Conservation (phyloP, 2,329 filamentous ascomycete species). For the Colletotrichum neosansevieriae region DNA sequence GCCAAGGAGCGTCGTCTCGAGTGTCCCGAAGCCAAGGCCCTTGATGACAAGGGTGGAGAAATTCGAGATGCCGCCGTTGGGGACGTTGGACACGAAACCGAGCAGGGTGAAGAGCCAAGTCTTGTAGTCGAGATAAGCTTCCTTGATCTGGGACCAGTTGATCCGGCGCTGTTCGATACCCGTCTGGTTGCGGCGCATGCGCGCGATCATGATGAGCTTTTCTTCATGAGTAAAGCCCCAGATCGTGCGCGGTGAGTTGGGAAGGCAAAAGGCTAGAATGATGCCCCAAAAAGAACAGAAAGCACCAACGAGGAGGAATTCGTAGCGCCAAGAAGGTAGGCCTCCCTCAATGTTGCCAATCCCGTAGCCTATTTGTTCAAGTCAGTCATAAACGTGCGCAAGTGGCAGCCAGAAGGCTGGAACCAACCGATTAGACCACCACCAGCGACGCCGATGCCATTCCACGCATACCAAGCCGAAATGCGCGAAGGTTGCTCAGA, state of each 20-base stretch:
- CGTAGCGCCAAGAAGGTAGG: slow-evolving; percentile 73
- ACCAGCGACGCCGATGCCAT: slow-evolving; percentile 69
- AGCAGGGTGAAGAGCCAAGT: slow-evolving; percentile 69
- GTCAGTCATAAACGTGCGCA: neutral
- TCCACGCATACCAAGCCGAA: slow-evolving; percentile 70
- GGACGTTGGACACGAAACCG: slow-evolving; percentile 64
- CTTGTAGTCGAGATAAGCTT: slow-evolving; percentile 70
- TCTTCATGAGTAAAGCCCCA: slow-evolving; percentile 63
- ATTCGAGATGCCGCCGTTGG: slow-evolving; percentile 71
- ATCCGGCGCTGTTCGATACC: slow-evolving; percentile 68
- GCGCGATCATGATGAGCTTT: slow-evolving; percentile 66
- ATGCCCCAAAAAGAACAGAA: slow-evolving; percentile 71
- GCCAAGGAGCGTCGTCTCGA: slow-evolving; percentile 53
- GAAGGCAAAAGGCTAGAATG: slow-evolving; percentile 67
- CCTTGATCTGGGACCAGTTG: slow-evolving; percentile 66
- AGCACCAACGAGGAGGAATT: slow-evolving; percentile 73
- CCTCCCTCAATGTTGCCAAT: slow-evolving; percentile 70
- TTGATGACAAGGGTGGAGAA: slow-evolving; percentile 71
- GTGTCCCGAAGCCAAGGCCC: slow-evolving; percentile 64
- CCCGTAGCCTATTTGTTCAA: slow-evolving; percentile 57
- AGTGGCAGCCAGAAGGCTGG: too few relatives aligned
- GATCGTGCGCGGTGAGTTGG: slow-evolving; percentile 68
- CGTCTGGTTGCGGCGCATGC: slow-evolving; percentile 68
- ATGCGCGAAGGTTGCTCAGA: slow-evolving; percentile 72
- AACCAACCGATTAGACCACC: slow-evolving; percentile 59